Evolutionary conservation across 2,329 filamentous ascomycete genomes (phyloP), one percentile per base, ranked within the genome.

Genomic region (Daldinia sp.): DNA sequence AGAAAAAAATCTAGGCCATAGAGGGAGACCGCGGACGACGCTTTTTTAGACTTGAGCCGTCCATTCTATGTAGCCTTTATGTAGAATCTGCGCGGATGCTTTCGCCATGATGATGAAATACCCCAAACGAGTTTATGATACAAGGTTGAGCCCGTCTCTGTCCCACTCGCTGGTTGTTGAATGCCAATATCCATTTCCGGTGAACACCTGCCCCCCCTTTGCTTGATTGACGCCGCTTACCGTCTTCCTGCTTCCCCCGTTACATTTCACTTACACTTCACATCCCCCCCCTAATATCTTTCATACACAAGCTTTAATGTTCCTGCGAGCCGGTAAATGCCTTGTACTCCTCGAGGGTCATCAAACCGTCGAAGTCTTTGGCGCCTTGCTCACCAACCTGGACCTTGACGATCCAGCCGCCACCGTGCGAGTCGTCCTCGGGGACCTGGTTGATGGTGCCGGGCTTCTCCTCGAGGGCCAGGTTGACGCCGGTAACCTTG

Each of bases 381-480:
- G 83, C 78, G 55, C 84, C 85, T 66, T 81, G 76, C 76, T 93
- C 90, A 67, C 81, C 83, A 49, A 98, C 83, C 79, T 91, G 84
- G 66, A 98, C 88, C 86, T 92, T 94, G 58, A 90, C 93, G 76
- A 99, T 90, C 95, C 95, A 99, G 67, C 92, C 94, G 58, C 94
- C 92, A 68, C 84, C 88, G 64, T 86, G 85, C 68, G 83, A 84
- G 75, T 88, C 86, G 73, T 89, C 87, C 85, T 99, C 95, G 43
- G 95, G 91, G 52, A 92, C 90, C 80, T 92, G 85, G 83, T 98
- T 99, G 81, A 99, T 93, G 58, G 86, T 89, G 63, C 86, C 86
- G 19, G 95, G 94, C 82, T 91, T 94, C 78, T 95, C 90, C 78
- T 96, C 91, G 65, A 99, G 85, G 63, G 82, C 75, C 9, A 75